phyloP scores from a whole-genome alignment of 1,284 basidiomycete genomes.

The Sanghuangporus weigelae region DNA sequence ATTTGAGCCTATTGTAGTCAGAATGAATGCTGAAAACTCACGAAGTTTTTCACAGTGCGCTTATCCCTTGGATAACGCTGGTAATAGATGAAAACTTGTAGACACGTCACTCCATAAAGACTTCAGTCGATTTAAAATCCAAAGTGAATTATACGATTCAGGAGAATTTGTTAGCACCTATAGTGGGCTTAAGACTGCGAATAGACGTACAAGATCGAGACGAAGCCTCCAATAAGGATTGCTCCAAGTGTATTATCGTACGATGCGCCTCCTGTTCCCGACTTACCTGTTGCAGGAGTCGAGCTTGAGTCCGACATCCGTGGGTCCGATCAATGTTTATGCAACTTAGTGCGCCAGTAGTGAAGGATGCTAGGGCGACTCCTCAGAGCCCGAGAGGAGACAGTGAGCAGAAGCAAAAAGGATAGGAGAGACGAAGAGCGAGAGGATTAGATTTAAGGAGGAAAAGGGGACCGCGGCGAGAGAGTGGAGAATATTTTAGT shows the following conservation, averaged over 20 bases:
- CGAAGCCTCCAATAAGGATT: constrained; percentile 40
- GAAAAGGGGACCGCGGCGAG: neutral
- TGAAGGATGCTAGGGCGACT: neutral
- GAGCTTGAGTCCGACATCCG: neutral
- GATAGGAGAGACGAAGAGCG: neutral
- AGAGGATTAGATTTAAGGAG: neutral
- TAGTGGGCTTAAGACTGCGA: neutral
- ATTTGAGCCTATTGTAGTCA: neutral
- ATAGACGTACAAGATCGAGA: constrained; percentile 41
- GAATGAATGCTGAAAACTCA: constrained; percentile 23
- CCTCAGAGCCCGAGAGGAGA: neutral
- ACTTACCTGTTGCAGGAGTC: neutral
- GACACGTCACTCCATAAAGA: constrained; percentile 52
- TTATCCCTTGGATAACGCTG: constrained; percentile 36
- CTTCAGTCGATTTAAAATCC: constrained; percentile 26
- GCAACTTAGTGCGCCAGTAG: neutral
- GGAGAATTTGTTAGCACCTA: neutral
- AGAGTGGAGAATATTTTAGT: neutral
- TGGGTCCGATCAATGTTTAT: neutral
- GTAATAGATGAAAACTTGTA: constrained; percentile 50
- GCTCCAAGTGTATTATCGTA: constrained; percentile 45
- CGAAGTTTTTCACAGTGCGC: constrained; percentile 33
- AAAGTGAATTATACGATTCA: neutral
- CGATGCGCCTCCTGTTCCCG: constrained; percentile 19
- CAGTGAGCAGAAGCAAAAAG: neutral